phyloP scores from a whole-genome alignment of 306 rosid genomes.

The Echinosophora koreensis region DNA sequence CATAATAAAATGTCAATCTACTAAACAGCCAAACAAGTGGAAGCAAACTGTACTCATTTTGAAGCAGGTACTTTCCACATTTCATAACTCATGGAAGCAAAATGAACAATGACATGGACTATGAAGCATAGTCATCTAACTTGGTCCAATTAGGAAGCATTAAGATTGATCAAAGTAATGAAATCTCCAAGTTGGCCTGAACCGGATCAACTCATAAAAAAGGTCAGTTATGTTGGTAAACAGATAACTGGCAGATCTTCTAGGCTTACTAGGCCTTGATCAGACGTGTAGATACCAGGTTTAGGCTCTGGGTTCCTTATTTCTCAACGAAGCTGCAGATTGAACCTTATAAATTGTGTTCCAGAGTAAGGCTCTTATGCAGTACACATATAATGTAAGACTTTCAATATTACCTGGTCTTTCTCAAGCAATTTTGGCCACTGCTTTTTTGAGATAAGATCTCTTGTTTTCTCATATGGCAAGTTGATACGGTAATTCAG shows the following conservation, averaged over 20 bases:
- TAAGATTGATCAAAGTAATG: too few species aligned
- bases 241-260: neutral
- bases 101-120: conserved; percentile 7
- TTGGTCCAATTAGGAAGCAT: conserved; percentile 21
- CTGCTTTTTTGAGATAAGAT: conserved; percentile 69
- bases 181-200: neutral
- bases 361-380: conserved; percentile 7
- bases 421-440: conserved; percentile 77
- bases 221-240: neutral
- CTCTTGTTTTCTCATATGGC: conserved; percentile 77
- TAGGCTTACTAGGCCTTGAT: conserved; percentile 1
- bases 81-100: neutral
- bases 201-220: neutral
- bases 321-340: conserved; percentile 57
- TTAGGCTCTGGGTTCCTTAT: neutral
- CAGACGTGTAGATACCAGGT: neutral
- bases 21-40: conserved; percentile 13
- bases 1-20: conserved; percentile 51
- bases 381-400: neutral
- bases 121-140: conserved; percentile 26
- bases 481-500: conserved; percentile 87
- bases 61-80: conserved; percentile 6
- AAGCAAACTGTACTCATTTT: neutral
- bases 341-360: neutral
- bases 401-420: conserved; percentile 76